These are phyloP conservation scores for Gleditsia sinensis DNA, from an alignment of 306 rosid genomes.

Conservation along the genomic window DNA sequence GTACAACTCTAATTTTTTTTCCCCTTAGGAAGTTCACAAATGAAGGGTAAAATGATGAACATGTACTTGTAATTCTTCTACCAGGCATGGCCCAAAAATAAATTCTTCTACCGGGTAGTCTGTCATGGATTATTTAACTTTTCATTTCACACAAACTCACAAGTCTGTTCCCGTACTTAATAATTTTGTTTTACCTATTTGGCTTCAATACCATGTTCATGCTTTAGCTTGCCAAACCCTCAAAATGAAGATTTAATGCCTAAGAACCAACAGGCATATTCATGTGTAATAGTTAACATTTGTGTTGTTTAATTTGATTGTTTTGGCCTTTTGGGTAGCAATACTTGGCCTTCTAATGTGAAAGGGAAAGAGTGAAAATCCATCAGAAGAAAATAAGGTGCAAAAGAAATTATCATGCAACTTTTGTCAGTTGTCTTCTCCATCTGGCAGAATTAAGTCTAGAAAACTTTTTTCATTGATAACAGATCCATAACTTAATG, in stretches of 20 bases:
- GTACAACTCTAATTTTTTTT: background rate
- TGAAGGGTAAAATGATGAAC: background rate
- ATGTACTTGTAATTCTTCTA: background rate
- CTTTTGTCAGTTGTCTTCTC: background rate
- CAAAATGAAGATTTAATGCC: background rate
- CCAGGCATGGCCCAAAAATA: no score
- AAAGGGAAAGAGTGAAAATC: background rate
- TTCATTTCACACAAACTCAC: background rate
- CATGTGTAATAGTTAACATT: background rate
- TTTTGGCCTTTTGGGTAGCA: slow-evolving; percentile 20
- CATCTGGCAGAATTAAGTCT: background rate
- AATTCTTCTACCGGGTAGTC: background rate
- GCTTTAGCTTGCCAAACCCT: slow-evolving; percentile 11
- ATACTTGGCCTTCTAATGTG: slow-evolving; percentile 1
- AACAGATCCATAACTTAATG: background rate
- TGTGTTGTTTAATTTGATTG: background rate
- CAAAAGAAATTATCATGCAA: slow-evolving; percentile 9
- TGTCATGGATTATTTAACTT: background rate
- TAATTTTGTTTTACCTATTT: slow-evolving; percentile 2
- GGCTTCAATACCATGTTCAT: slow-evolving; percentile 2
- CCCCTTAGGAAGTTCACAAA: background rate
- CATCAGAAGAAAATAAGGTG: slow-evolving; percentile 1
- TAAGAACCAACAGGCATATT: background rate
- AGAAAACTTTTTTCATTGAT: background rate
- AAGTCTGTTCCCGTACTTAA: background rate